Evolutionary conservation across 2,329 filamentous ascomycete species (phyloP).

Genomic region (Arachnomyces sp.): DNA sequence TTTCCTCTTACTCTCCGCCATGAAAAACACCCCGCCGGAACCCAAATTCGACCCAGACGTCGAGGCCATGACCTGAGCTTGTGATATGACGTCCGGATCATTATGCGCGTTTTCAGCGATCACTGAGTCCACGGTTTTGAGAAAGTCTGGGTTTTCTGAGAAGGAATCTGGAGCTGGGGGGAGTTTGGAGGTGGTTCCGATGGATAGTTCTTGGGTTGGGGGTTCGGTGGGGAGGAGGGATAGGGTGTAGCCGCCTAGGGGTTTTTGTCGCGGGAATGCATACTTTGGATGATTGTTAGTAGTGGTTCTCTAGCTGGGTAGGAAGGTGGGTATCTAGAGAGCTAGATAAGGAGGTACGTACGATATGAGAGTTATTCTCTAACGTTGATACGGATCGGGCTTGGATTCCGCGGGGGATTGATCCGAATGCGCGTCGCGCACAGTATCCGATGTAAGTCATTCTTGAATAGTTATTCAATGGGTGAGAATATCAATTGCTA

Average conservation of each 20-base stretch:
- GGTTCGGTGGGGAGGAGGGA: slow-evolving; percentile 51
- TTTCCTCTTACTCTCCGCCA: slow-evolving; percentile 23
- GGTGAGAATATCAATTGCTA: not conserved
- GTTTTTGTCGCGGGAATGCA: slow-evolving; percentile 30
- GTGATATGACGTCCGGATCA: slow-evolving; percentile 51
- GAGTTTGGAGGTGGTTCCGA: slow-evolving; percentile 48
- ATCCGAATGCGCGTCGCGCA: slow-evolving; percentile 15
- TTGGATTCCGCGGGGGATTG: slow-evolving; percentile 17
- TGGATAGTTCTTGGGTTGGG: slow-evolving; percentile 45
- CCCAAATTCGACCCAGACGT: slow-evolving; percentile 49
- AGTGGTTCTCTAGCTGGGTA: not conserved
- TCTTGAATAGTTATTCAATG: not conserved
- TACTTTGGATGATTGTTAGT: slow-evolving; percentile 11
- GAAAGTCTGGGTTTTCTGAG: slow-evolving; percentile 49
- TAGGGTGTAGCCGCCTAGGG: slow-evolving; percentile 39
- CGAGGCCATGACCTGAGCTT: slow-evolving; percentile 54
- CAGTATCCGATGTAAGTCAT: not conserved
- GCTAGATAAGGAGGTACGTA: slow-evolving; percentile 16
- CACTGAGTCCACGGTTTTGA: slow-evolving; percentile 50
- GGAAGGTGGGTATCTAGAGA: too few relatives aligned
- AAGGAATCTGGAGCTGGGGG: slow-evolving; percentile 52
- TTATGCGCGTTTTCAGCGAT: slow-evolving; percentile 46
- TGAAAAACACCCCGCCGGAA: slow-evolving; percentile 43
- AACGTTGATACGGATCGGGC: slow-evolving; percentile 30
- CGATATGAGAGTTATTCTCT: slow-evolving; percentile 32